A percentile compares a stretch with the other conserved stretches of the same genome.
phyloP scores from a whole-genome alignment of 345 rosid species.

The Acer negundo region DNA sequence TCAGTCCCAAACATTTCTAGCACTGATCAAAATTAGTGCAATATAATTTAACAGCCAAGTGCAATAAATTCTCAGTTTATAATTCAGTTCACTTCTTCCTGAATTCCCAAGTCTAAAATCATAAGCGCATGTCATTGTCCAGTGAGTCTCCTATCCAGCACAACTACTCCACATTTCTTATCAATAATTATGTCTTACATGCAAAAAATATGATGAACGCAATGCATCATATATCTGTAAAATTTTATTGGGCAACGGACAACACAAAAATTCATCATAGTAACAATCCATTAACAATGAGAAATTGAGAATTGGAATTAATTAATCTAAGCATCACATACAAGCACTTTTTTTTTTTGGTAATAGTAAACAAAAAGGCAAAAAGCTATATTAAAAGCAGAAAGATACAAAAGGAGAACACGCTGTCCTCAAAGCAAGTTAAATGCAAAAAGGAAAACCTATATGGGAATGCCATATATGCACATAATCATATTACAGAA shows the following conservation, averaged over 20 bases:
- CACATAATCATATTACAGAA: background rate
- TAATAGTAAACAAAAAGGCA: background rate
- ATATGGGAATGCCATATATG: background rate
- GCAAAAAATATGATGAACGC: background rate
- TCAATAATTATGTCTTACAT: background rate
- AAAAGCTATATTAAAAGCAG: background rate
- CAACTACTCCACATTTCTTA: background rate
- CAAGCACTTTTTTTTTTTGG: background rate
- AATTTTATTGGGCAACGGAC: background rate
- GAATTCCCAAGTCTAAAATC: background rate
- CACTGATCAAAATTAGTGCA: background rate
- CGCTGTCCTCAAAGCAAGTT: background rate
- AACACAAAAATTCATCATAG: background rate
- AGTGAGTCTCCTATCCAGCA: background rate
- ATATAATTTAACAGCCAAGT: slow-evolving; percentile 3
- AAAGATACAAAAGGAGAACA: background rate
- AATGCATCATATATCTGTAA: background rate
- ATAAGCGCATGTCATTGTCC: background rate
- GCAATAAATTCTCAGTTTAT: background rate
- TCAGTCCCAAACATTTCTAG: background rate
- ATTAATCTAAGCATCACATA: background rate
- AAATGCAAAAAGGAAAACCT: background rate
- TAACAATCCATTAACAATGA: slow-evolving; percentile 5
- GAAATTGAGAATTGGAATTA: background rate
- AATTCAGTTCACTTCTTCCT: background rate